phyloP scores from a whole-genome alignment of 441 rosid genomes.

The Melastoma candidum region DNA sequence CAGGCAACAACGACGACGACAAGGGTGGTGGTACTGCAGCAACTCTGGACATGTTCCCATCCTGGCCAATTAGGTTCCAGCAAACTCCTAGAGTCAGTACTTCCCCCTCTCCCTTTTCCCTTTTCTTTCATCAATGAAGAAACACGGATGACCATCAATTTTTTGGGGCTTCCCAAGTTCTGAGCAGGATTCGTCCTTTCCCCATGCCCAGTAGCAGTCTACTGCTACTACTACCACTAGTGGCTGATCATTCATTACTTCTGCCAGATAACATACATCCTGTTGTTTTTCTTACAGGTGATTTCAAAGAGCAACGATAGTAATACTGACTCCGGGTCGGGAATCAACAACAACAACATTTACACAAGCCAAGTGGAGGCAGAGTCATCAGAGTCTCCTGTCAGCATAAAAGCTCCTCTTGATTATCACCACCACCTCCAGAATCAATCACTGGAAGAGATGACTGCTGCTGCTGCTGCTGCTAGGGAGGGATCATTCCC shows the following conservation, averaged over 20 bases:
- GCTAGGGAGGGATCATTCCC: conserved; percentile 30
- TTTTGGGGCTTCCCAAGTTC: not conserved
- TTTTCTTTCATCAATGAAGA: not conserved
- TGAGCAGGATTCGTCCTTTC: not conserved
- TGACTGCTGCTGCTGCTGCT: conserved; percentile 33
- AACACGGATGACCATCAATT: not conserved
- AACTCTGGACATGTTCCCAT: conserved; percentile 99
- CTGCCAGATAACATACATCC: no score
- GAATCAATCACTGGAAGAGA: conserved; percentile 24
- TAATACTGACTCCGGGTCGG: conserved; percentile 90
- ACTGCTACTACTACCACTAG: no score
- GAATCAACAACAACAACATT: conserved; percentile 34
- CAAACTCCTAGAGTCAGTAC: conserved; percentile 77
- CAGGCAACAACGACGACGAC: conserved; percentile 22
- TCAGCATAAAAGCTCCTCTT: conserved; percentile 47
- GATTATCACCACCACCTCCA: conserved; percentile 21
- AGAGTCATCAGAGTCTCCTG: conserved; percentile 69
- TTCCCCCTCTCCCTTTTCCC: conserved; percentile 1
- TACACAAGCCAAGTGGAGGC: conserved; percentile 61
- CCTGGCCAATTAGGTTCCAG: conserved; percentile 97
- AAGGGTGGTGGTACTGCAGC: conserved; percentile 45
- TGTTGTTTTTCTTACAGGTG: conserved; percentile 37
- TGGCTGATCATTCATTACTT: no score
- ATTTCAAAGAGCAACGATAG: conserved; percentile 82
- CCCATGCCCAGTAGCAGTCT: no score